Evolutionary conservation across 257 asterid genomes (phyloP).

Genomic region (Coffea canephora): DNA sequence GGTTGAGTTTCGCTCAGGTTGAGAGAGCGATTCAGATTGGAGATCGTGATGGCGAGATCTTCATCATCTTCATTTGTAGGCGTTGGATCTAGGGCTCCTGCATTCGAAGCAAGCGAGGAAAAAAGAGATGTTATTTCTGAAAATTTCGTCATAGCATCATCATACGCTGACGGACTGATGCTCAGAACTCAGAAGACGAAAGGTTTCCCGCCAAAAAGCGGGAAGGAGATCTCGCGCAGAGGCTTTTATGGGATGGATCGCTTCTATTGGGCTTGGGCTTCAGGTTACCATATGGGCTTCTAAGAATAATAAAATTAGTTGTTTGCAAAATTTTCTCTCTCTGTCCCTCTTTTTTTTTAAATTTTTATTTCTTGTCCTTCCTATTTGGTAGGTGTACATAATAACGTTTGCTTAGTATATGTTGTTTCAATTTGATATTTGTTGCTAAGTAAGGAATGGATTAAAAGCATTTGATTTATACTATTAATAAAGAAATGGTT

Average conservation of each 20-base stretch:
- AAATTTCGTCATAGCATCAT: conserved; percentile 33
- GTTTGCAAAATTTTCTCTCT: not conserved
- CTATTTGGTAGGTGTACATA: not conserved
- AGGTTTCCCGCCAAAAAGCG: conserved; percentile 33
- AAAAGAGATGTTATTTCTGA: conserved; percentile 53
- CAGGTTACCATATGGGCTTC: not conserved
- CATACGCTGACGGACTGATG: not conserved
- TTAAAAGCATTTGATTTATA: not conserved
- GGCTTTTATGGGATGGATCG: not conserved
- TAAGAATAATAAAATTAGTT: not conserved
- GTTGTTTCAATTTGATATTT: not conserved
- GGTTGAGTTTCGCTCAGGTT: conserved; percentile 47
- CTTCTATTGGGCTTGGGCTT: not conserved
- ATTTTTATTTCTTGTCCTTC: not conserved
- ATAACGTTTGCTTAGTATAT: not conserved
- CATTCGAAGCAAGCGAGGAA: conserved; percentile 52
- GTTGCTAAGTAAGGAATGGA: not conserved
- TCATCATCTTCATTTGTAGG: conserved; percentile 22
- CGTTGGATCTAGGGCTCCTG: conserved; percentile 33
- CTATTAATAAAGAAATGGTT: too few relatives aligned
- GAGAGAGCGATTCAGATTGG: conserved; percentile 59
- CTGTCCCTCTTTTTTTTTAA: too few relatives aligned
- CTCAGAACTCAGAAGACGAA: not conserved
- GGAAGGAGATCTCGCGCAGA: not conserved
- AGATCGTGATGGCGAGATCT: conserved; percentile 30